These are phyloP conservation scores for Mucor lusitanicus DNA, from an alignment of 371 early-diverging fungal species.

Conservation along the genomic window DNA sequence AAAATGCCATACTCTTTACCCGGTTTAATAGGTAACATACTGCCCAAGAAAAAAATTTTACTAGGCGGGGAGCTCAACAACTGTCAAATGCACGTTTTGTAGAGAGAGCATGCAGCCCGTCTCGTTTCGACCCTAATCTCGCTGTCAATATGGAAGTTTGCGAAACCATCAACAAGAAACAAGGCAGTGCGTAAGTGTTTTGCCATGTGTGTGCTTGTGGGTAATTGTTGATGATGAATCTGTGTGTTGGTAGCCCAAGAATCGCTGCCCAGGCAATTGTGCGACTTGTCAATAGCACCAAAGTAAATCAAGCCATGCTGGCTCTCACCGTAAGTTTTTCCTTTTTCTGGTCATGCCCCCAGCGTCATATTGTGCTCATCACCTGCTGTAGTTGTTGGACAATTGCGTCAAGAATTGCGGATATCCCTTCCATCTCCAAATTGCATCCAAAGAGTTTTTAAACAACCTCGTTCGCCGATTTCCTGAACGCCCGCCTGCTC, in stretches of 20 bases:
- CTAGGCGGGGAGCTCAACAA: background rate
- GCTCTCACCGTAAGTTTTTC: constrained; percentile 66
- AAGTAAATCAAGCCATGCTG: constrained; percentile 66
- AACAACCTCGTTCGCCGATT: constrained; percentile 91
- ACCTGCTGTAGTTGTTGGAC: constrained; percentile 73
- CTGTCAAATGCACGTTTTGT: background rate
- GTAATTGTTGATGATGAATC: background rate
- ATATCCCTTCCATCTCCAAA: constrained; percentile 92
- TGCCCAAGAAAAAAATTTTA: background rate
- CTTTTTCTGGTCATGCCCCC: too few species aligned
- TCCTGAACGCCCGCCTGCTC: constrained; percentile 79
- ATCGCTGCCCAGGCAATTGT: constrained; percentile 86
- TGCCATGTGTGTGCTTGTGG: background rate
- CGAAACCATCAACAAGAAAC: constrained; percentile 89
- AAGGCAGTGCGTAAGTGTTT: constrained; percentile 73
- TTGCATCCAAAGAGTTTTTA: constrained; percentile 92
- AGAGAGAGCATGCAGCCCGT: constrained; percentile 83
- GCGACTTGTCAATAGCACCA: constrained; percentile 73
- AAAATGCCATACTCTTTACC: constrained; percentile 23
- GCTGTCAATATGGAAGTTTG: constrained; percentile 91
- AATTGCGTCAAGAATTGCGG: constrained; percentile 96
- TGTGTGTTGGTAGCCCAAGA: constrained; percentile 61
- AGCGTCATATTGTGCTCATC: background rate
- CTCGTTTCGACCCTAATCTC: constrained; percentile 76
- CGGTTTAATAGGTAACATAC: constrained; percentile 21